These are phyloP conservation scores for Trametes elegans DNA, from an alignment of 768 basidiomycete genomes.

Conservation along the genomic window DNA sequence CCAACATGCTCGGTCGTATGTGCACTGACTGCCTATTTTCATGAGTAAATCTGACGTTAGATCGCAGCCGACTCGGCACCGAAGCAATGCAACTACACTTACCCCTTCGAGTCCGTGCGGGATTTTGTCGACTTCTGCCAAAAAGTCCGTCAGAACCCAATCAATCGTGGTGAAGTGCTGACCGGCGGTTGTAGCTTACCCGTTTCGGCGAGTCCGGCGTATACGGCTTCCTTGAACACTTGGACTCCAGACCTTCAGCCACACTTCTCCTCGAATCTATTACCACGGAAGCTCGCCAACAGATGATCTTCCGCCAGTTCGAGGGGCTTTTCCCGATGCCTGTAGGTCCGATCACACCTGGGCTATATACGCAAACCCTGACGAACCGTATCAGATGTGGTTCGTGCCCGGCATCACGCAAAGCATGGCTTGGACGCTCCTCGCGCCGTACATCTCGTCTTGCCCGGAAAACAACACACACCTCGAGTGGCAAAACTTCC, in stretches of 20 bases:
- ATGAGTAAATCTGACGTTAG: background rate
- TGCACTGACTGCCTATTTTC: constrained; percentile 8
- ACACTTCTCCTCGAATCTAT: constrained; percentile 54
- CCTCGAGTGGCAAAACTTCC: constrained; percentile 56
- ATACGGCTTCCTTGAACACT: constrained; percentile 63
- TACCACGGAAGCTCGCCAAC: constrained; percentile 61
- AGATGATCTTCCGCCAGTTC: constrained; percentile 64
- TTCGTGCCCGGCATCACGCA: constrained; percentile 60
- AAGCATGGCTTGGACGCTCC: constrained; percentile 59
- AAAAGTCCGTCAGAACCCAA: constrained; percentile 32
- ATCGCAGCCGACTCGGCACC: constrained; percentile 37
- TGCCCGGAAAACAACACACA: constrained; percentile 54
- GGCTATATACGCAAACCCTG: background rate
- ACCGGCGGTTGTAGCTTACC: constrained; percentile 36
- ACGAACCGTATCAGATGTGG: constrained; percentile 30
- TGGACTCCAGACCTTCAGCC: constrained; percentile 54
- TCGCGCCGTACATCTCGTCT: constrained; percentile 48
- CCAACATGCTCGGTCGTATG: constrained; percentile 47
- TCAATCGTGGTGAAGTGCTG: background rate
- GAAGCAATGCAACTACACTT: constrained; percentile 56
- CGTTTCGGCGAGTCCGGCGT: constrained; percentile 58
- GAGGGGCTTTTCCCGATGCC: constrained; percentile 63
- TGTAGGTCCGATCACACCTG: constrained; percentile 17
- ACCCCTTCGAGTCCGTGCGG: constrained; percentile 52
- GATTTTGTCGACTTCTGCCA: constrained; percentile 63